phyloP scores from a whole-genome alignment of 2,329 filamentous ascomycete species.

The Akanthomyces muscarius region DNA sequence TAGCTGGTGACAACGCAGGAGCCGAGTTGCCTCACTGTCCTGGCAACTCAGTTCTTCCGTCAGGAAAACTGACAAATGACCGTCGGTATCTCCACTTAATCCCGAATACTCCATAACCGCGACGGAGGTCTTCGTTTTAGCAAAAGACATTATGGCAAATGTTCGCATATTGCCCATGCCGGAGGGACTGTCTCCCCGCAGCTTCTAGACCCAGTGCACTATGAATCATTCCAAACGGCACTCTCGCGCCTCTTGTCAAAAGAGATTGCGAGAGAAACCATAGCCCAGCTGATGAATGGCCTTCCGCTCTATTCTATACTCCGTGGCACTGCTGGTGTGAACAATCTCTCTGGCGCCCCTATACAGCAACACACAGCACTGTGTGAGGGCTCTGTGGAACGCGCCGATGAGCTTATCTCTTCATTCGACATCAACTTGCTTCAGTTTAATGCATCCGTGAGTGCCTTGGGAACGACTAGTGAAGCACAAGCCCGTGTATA shows the following conservation, averaged over 20 bases:
- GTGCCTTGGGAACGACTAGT: background rate
- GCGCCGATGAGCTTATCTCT: background rate
- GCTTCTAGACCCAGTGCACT: background rate
- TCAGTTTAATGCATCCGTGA: background rate
- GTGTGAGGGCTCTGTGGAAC: background rate
- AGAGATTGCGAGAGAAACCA: background rate
- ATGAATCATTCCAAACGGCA: background rate
- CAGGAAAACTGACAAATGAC: too few relatives aligned
- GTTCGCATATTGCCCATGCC: too few relatives aligned
- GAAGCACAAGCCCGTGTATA: too few relatives aligned
- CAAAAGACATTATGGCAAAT: too few relatives aligned
- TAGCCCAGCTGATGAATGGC: slow-evolving; percentile 10
- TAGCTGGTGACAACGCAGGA: too few relatives aligned
- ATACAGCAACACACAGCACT: background rate
- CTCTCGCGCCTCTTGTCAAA: background rate
- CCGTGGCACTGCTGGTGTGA: background rate
- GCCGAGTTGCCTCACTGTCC: too few relatives aligned
- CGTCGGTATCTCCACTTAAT: too few relatives aligned
- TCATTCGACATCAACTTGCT: background rate
- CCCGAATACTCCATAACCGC: too few relatives aligned
- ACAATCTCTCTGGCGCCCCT: background rate
- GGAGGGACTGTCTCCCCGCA: too few relatives aligned
- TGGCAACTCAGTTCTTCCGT: too few relatives aligned
- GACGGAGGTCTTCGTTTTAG: too few relatives aligned
- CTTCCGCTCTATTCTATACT: background rate